Percentiles rank a stretch among this genome's conserved stretches.
Evolutionary conservation across 345 rosid species (phyloP).

Genomic region (Camelina sativa): DNA sequence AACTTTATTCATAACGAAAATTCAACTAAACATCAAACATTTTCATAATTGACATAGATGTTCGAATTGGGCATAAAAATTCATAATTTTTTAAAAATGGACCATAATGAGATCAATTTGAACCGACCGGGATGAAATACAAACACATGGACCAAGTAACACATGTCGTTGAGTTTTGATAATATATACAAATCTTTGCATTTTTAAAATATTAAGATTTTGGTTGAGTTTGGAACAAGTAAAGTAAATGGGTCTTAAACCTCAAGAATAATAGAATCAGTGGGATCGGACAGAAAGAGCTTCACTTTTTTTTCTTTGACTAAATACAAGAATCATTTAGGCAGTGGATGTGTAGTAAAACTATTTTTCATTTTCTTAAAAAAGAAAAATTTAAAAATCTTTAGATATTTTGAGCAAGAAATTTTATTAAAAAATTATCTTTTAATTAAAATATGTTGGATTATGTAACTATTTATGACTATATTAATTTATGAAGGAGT

Average conservation of each 20-base stretch:
- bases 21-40: constrained; percentile 1
- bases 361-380: too few species aligned
- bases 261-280: constrained; percentile 32
- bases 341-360: neutral
- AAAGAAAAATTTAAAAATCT: neutral
- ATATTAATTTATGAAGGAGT: neutral
- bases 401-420: constrained; percentile 1
- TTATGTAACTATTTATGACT: neutral
- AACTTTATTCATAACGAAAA: constrained; percentile 1
- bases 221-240: constrained; percentile 42
- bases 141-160: constrained; percentile 25
- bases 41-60: neutral
- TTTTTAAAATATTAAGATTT: neutral
- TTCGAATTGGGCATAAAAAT: too few species aligned
- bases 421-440: neutral
- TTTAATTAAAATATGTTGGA: neutral
- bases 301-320: constrained; percentile 8
- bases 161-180: constrained; percentile 23
- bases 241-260: constrained; percentile 27
- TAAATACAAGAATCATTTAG: constrained; percentile 28
- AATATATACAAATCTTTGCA: neutral
- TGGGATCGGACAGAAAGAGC: constrained; percentile 22
- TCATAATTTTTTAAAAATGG: neutral
- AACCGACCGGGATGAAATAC: constrained; percentile 26
- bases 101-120: constrained; percentile 21